Evolutionary conservation across 2,329 filamentous ascomycete species (phyloP).

Genomic region (Monosporascus sp.): DNA sequence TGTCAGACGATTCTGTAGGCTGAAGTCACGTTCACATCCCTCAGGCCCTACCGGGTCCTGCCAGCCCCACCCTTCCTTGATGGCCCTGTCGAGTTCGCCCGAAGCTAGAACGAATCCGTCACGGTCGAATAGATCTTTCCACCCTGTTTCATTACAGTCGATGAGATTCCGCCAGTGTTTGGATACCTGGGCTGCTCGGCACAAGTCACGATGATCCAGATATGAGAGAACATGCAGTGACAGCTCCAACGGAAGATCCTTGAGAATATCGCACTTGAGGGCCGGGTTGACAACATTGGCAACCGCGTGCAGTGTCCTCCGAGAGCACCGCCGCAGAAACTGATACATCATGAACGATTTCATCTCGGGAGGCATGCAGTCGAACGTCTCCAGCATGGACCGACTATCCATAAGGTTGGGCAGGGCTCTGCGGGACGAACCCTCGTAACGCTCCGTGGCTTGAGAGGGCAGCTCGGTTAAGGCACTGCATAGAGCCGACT

Average conservation of each 20-base stretch:
- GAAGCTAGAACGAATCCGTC: conserved; percentile 76
- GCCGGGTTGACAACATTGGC: conserved; percentile 90
- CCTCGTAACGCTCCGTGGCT: conserved; percentile 19
- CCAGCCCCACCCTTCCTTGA: conserved; percentile 94
- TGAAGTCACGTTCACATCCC: conserved; percentile 77
- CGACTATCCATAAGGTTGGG: conserved; percentile 70
- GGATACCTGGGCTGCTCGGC: conserved; percentile 85
- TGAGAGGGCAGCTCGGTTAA: conserved; percentile 17
- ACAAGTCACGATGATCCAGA: conserved; percentile 79
- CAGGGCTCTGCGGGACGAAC: conserved; percentile 21
- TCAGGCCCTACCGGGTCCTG: conserved; percentile 74
- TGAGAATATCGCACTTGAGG: conserved; percentile 88
- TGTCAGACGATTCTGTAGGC: conserved; percentile 48
- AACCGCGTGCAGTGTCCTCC: conserved; percentile 83
- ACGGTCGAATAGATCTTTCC: conserved; percentile 85
- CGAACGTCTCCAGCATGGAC: conserved; percentile 81
- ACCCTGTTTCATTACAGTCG: conserved; percentile 89
- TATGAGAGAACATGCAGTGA: conserved; percentile 84
- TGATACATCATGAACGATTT: conserved; percentile 98
- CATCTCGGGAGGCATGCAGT: conserved; percentile 84
- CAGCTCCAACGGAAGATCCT: conserved; percentile 77
- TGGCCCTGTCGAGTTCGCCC: conserved; percentile 80
- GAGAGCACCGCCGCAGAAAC: conserved; percentile 78
- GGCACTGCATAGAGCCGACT: conserved; percentile 19
- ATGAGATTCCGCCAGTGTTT: conserved; percentile 89